Percentiles rank a stretch among this genome's conserved stretches.
Conservation (phyloP, 352 stramenopile species). For the Globisporangium cederbergense region DNA sequence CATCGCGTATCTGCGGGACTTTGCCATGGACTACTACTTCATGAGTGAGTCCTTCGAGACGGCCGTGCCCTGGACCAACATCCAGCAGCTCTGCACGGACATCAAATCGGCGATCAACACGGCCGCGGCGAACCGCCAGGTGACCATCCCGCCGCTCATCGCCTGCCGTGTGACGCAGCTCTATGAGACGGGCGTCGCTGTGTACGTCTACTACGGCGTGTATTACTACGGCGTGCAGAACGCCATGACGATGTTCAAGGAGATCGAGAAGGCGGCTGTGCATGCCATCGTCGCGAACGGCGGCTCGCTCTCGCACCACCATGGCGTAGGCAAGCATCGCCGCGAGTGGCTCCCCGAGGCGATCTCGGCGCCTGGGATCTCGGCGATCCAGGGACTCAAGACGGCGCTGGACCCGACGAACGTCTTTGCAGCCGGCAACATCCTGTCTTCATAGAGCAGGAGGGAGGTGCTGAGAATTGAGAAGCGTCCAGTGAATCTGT, state of each 20-base stretch:
- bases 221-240: conserved; percentile 86
- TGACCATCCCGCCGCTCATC: conserved; percentile 86
- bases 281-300: conserved; percentile 89
- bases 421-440: conserved; percentile 89
- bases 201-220: conserved; percentile 98
- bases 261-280: conserved; percentile 67
- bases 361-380: conserved; percentile 69
- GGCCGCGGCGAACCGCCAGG: conserved; percentile 30
- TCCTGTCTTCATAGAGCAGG: conserved; percentile 18
- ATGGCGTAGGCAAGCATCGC: conserved; percentile 93
- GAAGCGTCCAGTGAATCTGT: not conserved
- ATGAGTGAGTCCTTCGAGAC: conserved; percentile 92
- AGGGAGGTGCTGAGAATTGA: not conserved
- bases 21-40: conserved; percentile 91
- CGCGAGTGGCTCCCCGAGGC: conserved; percentile 81
- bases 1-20: conserved; percentile 94
- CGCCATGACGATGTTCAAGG: conserved; percentile 75
- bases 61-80: conserved; percentile 71
- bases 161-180: conserved; percentile 93
- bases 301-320: conserved; percentile 93
- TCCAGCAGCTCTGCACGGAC: conserved; percentile 49
- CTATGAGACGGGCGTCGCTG: conserved; percentile 92
- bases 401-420: conserved; percentile 88
- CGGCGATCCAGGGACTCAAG: conserved; percentile 84
- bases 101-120: conserved; percentile 52